Conservation (phyloP, 805 yeast species). For the Candida easanensis region DNA sequence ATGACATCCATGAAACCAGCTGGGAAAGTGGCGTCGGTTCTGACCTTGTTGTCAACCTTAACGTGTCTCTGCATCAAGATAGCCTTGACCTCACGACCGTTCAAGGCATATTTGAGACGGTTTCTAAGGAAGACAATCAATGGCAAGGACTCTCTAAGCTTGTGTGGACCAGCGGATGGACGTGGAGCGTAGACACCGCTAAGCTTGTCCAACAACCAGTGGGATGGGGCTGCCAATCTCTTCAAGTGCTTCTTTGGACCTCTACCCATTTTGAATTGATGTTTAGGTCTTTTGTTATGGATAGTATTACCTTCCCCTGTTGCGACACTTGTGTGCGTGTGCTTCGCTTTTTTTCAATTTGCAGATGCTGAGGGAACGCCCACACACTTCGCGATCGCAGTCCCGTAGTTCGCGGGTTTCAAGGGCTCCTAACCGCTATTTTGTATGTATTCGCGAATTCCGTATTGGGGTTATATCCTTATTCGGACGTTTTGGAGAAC, state of each 20-base stretch:
- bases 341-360: slow-evolving; percentile 19
- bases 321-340: slow-evolving; percentile 4
- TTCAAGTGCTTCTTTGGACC: slow-evolving; percentile 90
- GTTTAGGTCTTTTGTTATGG: slow-evolving; percentile 6
- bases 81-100: slow-evolving; percentile 98
- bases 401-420: slow-evolving; percentile 3
- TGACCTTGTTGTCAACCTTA: slow-evolving; percentile 98
- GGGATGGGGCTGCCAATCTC: slow-evolving; percentile 99
- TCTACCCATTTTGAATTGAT: slow-evolving; percentile 30
- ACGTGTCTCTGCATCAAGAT: slow-evolving; percentile 98
- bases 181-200: slow-evolving; percentile 99
- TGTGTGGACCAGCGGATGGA: slow-evolving; percentile 99
- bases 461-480: not conserved
- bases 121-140: slow-evolving; percentile 95
- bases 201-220: slow-evolving; percentile 99
- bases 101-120: slow-evolving; percentile 97
- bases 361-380: slow-evolving; percentile 3
- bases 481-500: not conserved
- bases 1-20: slow-evolving; percentile 99
- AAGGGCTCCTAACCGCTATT: slow-evolving; percentile 4
- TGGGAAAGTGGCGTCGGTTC: slow-evolving; percentile 99
- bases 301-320: slow-evolving; percentile 1
- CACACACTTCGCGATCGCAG: slow-evolving; percentile 2
- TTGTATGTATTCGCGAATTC: not conserved
- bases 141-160: slow-evolving; percentile 97